These are phyloP conservation scores for Globisporangium sylvaticum DNA, from an alignment of 352 stramenopile genomes.

Conservation along the genomic window DNA sequence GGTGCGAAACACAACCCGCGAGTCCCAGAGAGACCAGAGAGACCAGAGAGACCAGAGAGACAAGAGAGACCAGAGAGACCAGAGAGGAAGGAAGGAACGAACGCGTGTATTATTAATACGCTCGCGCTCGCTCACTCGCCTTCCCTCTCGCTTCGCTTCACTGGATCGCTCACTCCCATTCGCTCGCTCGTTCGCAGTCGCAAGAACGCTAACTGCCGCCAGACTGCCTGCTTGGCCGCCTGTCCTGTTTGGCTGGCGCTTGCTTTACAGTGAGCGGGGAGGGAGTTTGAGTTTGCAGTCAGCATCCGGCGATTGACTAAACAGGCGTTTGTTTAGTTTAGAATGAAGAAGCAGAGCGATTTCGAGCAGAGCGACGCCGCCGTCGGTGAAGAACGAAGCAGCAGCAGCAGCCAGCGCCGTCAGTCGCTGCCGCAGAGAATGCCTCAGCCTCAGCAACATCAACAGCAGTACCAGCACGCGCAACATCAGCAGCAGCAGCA, in stretches of 20 bases:
- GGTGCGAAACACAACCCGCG: background rate
- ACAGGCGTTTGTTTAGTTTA: background rate
- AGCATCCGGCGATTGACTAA: background rate
- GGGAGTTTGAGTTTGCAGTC: background rate
- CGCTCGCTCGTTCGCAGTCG: background rate
- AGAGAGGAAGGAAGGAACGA: background rate
- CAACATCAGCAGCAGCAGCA: background rate
- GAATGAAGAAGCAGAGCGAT: background rate
- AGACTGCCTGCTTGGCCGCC: too few species aligned
- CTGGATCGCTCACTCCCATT: background rate
- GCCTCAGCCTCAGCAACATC: background rate
- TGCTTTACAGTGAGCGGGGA: too few species aligned
- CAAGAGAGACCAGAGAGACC: too few species aligned
- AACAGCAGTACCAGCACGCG: background rate
- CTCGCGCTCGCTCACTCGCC: too few species aligned
- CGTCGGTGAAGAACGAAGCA: background rate
- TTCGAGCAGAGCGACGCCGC: background rate
- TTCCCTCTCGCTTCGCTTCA: background rate
- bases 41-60: background rate
- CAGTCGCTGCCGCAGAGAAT: background rate
- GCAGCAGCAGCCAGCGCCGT: background rate
- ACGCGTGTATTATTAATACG: background rate
- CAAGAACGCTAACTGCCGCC: background rate
- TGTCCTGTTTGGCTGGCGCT: background rate
- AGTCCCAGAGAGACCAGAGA: background rate